These are phyloP conservation scores for Aspergillus coremiiformis DNA, from an alignment of 495 filamentous ascomycete species.

Conservation along the genomic window DNA sequence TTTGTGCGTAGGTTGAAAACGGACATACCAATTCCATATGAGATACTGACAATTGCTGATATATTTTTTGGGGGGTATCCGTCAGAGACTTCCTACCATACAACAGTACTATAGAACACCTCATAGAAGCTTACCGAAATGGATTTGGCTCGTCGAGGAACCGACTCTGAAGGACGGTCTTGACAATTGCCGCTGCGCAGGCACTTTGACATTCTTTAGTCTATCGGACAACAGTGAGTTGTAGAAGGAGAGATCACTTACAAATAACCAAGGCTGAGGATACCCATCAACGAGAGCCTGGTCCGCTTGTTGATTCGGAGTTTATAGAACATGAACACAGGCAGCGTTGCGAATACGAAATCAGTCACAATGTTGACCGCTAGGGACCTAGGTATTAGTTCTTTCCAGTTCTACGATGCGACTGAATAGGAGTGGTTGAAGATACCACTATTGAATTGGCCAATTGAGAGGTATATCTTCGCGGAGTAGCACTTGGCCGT, in stretches of 20 bases:
- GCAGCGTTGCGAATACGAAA: constrained; percentile 4
- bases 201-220: neutral
- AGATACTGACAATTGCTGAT: constrained; percentile 1
- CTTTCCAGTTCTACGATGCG: neutral
- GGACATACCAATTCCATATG: constrained; percentile 3
- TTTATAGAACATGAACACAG: constrained; percentile 2
- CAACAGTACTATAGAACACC: too few species aligned
- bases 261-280: constrained; percentile 7
- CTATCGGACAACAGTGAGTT: too few species aligned
- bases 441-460: constrained; percentile 16
- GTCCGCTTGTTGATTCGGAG: constrained; percentile 3
- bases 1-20: neutral
- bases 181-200: constrained; percentile 8
- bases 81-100: too few species aligned
- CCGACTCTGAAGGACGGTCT: constrained; percentile 3
- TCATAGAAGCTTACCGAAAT: constrained; percentile 4
- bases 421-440: too few species aligned
- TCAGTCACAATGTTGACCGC: constrained; percentile 6
- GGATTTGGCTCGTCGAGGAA: neutral
- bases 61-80: too few species aligned
- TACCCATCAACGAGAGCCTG: constrained; percentile 1
- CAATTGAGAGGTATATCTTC: constrained; percentile 10
- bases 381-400: neutral
- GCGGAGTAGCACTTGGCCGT: constrained; percentile 11
- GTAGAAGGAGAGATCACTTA: neutral